Base-by-base conservation (phyloP, 768 basidiomycete genomes). In the Boletus rubropictus region DNA sequence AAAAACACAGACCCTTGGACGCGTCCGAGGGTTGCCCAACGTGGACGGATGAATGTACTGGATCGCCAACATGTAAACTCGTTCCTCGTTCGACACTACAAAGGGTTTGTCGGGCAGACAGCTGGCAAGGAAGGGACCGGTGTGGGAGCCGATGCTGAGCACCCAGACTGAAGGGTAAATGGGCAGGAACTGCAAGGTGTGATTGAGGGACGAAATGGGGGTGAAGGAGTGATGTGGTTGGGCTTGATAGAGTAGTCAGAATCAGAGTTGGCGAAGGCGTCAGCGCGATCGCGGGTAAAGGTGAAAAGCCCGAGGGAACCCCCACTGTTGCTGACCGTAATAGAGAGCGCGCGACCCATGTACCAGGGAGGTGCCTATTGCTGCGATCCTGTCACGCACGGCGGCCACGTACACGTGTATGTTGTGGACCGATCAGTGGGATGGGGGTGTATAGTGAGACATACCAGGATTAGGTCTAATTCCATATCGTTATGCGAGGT, bases 231-330 rank as follows among this genome's bases (percentile, higher is more conserved):
- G 29, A 29, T 4, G 14, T n/a, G 15, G 11, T 18, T 45, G 28
- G 4, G 27, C 12, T 14, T 29, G 27, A 1, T 47, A 15, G 20
- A 22, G 4, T 10, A 5, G 7, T 21, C 24, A 1, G 32, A 3
- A 20, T 27, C 29, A 5, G 14, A 9, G 27, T 37, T 4, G 3
- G 40, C 9, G 20, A 15, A 21, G 7, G n/a, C n/a, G n/a, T n/a
- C n/a, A 10, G 29, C 17, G 8, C 39, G 17, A 24, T 53, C 55
- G 7, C 58, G 54, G 14, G 52, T 38, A 44, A 79, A 75, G 0
- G 68, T 59, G 48, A 69, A 80, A 10, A 81, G 47, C 18, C 71
- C 59, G 45, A 81, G 65, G 1, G 68, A 48, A 5, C 79, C 79
- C 5, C 39, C 34, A 5, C 57, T 57, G 5, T 44, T 33, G 3